Percentiles rank a stretch among this genome's conserved stretches.
Evolutionary conservation across 208 protist species (phyloP).

Genomic region (Entamoeba invadens): DNA sequence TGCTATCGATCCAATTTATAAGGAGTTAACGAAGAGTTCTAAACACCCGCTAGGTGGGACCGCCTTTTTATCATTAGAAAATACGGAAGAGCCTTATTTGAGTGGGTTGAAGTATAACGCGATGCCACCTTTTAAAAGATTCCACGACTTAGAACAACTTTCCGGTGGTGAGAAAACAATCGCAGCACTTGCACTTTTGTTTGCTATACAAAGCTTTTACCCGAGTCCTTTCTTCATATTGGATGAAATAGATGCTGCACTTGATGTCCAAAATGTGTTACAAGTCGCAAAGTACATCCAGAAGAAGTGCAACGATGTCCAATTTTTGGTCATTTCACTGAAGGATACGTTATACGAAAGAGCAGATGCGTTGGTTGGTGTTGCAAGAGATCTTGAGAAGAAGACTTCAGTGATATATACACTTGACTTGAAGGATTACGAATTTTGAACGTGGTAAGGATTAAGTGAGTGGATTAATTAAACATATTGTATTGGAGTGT

Average conservation of each 20-base stretch:
- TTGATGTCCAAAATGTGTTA: conserved; percentile 82
- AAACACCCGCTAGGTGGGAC: conserved; percentile 55
- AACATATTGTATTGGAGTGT: too few relatives aligned
- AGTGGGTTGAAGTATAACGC: conserved; percentile 77
- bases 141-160: conserved; percentile 82
- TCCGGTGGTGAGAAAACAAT: conserved; percentile 93
- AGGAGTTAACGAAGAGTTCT: conserved; percentile 60
- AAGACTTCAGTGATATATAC: background rate
- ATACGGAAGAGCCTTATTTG: conserved; percentile 76
- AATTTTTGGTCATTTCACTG: conserved; percentile 89
- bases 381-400: conserved; percentile 30
- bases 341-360: conserved; percentile 84
- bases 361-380: conserved; percentile 73
- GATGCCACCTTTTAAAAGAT: conserved; percentile 85
- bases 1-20: conserved; percentile 73
- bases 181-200: conserved; percentile 85
- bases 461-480: too few relatives aligned
- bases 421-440: background rate
- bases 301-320: conserved; percentile 25
- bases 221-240: conserved; percentile 92
- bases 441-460: too few relatives aligned
- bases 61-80: conserved; percentile 72
- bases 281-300: conserved; percentile 55
- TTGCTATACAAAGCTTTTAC: conserved; percentile 73
- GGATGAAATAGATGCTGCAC: conserved; percentile 93